Evolutionary conservation across 139 green algal species (phyloP), one percentile per base, ranked within the genome.

Genomic region (Chlorella sp.): DNA sequence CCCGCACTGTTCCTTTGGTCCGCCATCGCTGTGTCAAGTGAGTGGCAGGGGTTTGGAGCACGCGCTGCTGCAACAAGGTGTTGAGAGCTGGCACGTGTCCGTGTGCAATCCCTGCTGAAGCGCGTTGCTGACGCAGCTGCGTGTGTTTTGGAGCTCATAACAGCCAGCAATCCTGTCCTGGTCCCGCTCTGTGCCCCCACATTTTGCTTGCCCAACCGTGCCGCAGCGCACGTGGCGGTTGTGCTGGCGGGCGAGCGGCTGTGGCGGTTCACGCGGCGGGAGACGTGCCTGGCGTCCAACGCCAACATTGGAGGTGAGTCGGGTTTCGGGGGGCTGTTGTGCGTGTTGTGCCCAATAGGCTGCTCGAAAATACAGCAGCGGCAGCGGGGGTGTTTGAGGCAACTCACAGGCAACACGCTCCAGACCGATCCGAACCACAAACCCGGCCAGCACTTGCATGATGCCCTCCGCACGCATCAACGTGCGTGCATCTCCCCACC

Each of bases 1-100:
- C 96, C 96, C 4, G 77, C 93, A 28, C 90, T 99, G 9, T 98
- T 99, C 85, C 68, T 92, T 16, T 99, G 96, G 86, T 95, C 86
- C 48, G 72, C 89, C 22, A n/a, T 98, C 1, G 91, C 95, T 58
- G 87, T 96, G 34, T 82, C 77, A 1, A 83, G 77, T 83, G 40
- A 83, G 76, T 19, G 28, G 28, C 64, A 4, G 28, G 64, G 1
- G 5, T 11, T 43, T 62, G 38, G 22, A 14, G 5, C 58, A 11
- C 17, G 62, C 3, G 19, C 11, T 11, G 16, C 2, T 69, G 62
- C 62, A 34, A 8, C 11, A 26, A 69, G 24, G 22, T 16, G 5
- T 7, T 38, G 24, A n/a, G 22, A 34, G 34, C 19, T 38, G 62
- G 26, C n/a, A n/a, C 11, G 62, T 69, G 62, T 26, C 28, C 5